A percentile compares a stretch with the other conserved stretches of the same genome.
phyloP scores from a whole-genome alignment of 495 filamentous ascomycete genomes.

The Tirmania nivea region DNA sequence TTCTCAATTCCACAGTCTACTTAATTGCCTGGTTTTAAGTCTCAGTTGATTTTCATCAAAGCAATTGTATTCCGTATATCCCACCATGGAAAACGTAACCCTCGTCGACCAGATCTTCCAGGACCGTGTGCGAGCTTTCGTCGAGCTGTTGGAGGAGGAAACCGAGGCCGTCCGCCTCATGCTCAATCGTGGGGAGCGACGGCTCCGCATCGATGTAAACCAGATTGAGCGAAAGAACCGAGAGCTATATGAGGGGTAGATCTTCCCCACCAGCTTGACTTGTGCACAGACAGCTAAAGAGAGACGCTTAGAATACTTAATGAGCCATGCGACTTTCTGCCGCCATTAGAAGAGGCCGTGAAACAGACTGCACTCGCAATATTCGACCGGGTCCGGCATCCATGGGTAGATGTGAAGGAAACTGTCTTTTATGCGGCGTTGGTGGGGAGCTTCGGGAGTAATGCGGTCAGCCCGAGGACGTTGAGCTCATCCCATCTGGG shows the following conservation, averaged over 20 bases:
- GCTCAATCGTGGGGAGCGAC: constrained; percentile 65
- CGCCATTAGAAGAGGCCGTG: constrained; percentile 31
- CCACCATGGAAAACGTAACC: no score
- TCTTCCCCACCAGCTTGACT: constrained; percentile 53
- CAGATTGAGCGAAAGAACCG: constrained; percentile 78
- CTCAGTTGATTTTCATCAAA: no score
- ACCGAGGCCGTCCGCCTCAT: constrained; percentile 35
- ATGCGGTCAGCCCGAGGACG: constrained; percentile 83
- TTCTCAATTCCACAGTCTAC: no score
- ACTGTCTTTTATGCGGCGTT: constrained; percentile 80
- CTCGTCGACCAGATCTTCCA: background rate
- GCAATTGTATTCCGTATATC: no score
- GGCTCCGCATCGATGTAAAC: constrained; percentile 73
- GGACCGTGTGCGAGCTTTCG: constrained; percentile 24
- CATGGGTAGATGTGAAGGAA: constrained; percentile 20
- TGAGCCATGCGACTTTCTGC: constrained; percentile 2
- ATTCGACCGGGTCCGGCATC: constrained; percentile 24
- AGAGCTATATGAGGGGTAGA: constrained; percentile 63
- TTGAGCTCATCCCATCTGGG: constrained; percentile 74
- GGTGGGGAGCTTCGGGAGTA: constrained; percentile 84
- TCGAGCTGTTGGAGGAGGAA: constrained; percentile 39
- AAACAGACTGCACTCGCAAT: constrained; percentile 38
- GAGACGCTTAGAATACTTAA: constrained; percentile 32
- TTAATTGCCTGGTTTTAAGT: no score
- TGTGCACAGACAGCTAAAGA: constrained; percentile 50